A percentile compares a stretch with the other conserved stretches of the same genome.
Evolutionary conservation across 2,329 filamentous ascomycete genomes (phyloP).

Genomic region (Elsinoe necatrix): DNA sequence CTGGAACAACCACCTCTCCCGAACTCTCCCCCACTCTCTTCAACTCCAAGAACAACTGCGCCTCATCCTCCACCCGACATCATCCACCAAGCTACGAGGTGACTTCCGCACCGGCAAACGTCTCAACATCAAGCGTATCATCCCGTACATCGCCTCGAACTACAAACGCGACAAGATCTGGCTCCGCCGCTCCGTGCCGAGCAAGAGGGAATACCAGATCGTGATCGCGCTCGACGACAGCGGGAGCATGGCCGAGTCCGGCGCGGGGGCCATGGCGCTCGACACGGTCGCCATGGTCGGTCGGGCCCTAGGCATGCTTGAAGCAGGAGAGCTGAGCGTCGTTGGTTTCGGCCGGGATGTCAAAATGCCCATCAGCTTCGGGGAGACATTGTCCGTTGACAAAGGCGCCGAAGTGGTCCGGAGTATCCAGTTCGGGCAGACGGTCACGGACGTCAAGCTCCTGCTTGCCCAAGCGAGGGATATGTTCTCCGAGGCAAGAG

Average conservation of each 20-base stretch:
- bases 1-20: slow-evolving; percentile 77
- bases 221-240: slow-evolving; percentile 95
- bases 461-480: slow-evolving; percentile 71
- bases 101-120: slow-evolving; percentile 96
- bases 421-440: slow-evolving; percentile 76
- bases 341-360: slow-evolving; percentile 81
- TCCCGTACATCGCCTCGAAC: slow-evolving; percentile 94
- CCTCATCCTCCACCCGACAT: slow-evolving; percentile 86
- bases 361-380: slow-evolving; percentile 77
- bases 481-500: slow-evolving; percentile 69
- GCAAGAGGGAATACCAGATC: slow-evolving; percentile 93
- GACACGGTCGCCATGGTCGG: slow-evolving; percentile 90
- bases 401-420: slow-evolving; percentile 77
- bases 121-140: slow-evolving; percentile 98
- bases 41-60: slow-evolving; percentile 89
- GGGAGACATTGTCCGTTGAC: slow-evolving; percentile 69
- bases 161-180: slow-evolving; percentile 99
- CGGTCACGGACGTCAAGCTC: slow-evolving; percentile 73
- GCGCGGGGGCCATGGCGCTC: slow-evolving; percentile 71
- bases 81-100: slow-evolving; percentile 91
- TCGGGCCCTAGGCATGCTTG: slow-evolving; percentile 79
- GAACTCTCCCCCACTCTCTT: slow-evolving; percentile 78
- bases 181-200: slow-evolving; percentile 89
- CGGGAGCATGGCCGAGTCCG: slow-evolving; percentile 80
- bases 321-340: slow-evolving; percentile 87